Conservation (phyloP, 139 green algal genomes). For the Desmodesmus armatus region DNA sequence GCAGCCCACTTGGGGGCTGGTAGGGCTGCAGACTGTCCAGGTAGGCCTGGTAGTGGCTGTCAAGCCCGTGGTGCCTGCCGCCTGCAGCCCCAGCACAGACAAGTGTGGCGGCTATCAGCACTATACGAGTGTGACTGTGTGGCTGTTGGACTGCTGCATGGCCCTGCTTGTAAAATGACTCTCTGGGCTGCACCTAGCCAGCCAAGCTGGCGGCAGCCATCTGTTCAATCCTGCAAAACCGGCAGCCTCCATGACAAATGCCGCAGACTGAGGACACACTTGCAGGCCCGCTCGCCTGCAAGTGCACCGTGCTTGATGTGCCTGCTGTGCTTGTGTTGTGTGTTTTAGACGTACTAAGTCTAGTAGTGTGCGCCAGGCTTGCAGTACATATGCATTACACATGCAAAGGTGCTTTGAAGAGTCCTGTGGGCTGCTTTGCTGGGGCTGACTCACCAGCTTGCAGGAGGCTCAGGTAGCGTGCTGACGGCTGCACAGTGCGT, state of each 20-base stretch:
- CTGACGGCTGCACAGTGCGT: conserved; percentile 36
- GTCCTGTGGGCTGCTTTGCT: background rate
- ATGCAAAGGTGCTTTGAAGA: background rate
- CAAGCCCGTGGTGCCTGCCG: conserved; percentile 36
- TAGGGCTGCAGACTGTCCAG: conserved; percentile 47
- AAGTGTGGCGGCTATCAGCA: background rate
- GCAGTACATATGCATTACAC: background rate
- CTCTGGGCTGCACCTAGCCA: background rate
- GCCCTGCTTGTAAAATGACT: background rate
- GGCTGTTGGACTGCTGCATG: background rate
- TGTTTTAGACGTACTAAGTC: no score
- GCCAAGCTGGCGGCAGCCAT: background rate
- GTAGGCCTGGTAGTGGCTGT: conserved; percentile 34
- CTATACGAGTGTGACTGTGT: background rate
- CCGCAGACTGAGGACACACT: background rate
- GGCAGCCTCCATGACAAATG: background rate
- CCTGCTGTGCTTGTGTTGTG: background rate
- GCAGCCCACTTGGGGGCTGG: background rate
- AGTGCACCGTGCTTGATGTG: no score
- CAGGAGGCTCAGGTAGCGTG: conserved; percentile 57
- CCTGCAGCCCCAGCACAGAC: conserved; percentile 27
- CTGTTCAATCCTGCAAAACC: background rate
- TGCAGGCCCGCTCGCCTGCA: no score
- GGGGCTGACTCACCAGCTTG: background rate
- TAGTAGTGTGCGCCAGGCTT: background rate